Conservation (phyloP, 495 filamentous ascomycete species). For the Amniculicola lignicola region DNA sequence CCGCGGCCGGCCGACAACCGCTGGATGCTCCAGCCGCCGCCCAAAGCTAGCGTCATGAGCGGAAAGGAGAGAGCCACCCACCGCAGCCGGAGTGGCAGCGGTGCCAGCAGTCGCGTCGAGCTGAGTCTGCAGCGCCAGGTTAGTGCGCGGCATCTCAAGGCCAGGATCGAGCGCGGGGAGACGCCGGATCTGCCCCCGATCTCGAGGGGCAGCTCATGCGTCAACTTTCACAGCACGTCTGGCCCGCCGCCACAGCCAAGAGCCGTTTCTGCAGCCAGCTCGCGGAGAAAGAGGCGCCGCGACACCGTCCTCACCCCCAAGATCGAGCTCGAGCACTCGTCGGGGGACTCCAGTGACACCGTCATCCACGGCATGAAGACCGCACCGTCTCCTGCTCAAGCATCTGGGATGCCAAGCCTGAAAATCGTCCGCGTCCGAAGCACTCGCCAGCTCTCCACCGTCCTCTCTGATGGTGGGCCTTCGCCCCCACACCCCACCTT, state of each 20-base stretch:
- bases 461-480: conserved; percentile 14
- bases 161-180: conserved; percentile 38
- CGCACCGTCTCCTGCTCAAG: background rate
- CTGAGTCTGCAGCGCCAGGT: conserved; percentile 43
- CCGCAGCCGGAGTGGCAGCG: conserved; percentile 51
- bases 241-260: conserved; percentile 17
- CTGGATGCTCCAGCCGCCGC: conserved; percentile 92
- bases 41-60: conserved; percentile 79
- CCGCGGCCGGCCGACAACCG: conserved; percentile 61
- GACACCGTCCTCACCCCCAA: conserved; percentile 5
- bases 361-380: conserved; percentile 3
- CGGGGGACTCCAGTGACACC: conserved; percentile 25
- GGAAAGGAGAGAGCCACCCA: conserved; percentile 61
- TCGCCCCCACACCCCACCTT: background rate
- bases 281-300: conserved; percentile 22
- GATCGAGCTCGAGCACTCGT: conserved; percentile 4
- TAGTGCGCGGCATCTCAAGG: conserved; percentile 39
- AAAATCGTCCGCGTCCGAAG: conserved; percentile 21
- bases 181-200: conserved; percentile 34
- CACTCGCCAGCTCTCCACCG: conserved; percentile 33
- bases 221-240: conserved; percentile 8
- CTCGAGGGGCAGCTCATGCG: conserved; percentile 31
- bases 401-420: background rate
- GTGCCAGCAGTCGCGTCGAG: conserved; percentile 41
- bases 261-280: conserved; percentile 17